Conservation (phyloP, 1,139 yeast genomes). For the Arxiozyma heterogenica region DNA sequence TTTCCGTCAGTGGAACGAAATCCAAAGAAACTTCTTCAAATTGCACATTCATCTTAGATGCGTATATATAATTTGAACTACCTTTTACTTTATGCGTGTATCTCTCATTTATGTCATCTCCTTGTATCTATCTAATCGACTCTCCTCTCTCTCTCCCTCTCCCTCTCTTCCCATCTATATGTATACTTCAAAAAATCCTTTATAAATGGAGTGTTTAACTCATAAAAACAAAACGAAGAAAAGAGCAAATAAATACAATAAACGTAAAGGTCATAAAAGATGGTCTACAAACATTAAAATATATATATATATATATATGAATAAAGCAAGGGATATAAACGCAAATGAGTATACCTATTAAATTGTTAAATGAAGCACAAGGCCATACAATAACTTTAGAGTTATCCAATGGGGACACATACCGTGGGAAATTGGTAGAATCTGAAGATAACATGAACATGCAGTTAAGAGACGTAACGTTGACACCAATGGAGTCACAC, state of each 20-base stretch:
- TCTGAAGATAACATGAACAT: conserved; percentile 87
- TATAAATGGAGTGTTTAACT: neutral
- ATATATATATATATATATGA: too few species aligned
- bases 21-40: conserved; percentile 29
- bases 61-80: too few species aligned
- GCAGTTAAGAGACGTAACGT: conserved; percentile 72
- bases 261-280: too few species aligned
- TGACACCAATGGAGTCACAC: conserved; percentile 50
- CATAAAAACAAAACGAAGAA: neutral
- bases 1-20: conserved; percentile 20
- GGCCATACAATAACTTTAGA: conserved; percentile 85
- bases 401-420: conserved; percentile 75
- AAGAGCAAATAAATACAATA: too few species aligned
- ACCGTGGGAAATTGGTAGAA: conserved; percentile 76
- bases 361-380: conserved; percentile 78
- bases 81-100: too few species aligned
- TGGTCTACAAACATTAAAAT: too few species aligned
- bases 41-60: conserved; percentile 15
- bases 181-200: neutral
- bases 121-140: too few species aligned
- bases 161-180: neutral
- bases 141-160: too few species aligned
- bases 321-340: too few species aligned
- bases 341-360: conserved; percentile 52
- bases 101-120: too few species aligned